phyloP scores from a whole-genome alignment of 2,329 filamentous ascomycete species.

The Orbilia blumenaviensis region DNA sequence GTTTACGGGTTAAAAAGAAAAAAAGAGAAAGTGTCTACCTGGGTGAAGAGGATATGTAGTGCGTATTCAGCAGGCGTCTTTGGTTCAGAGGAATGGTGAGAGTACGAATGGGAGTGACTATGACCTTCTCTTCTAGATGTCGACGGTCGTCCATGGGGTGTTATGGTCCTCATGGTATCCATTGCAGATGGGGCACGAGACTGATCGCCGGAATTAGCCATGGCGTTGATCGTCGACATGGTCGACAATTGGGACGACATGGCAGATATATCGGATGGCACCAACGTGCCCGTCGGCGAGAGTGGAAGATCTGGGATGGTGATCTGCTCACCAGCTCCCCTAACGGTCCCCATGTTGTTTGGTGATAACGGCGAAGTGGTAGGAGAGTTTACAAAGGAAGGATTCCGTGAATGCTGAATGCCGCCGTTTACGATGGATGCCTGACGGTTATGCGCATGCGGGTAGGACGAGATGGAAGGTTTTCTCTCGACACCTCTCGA shows the following conservation, averaged over 20 bases:
- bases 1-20: not conserved
- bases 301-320: conserved; percentile 57
- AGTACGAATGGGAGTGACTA: conserved; percentile 75
- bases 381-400: conserved; percentile 57
- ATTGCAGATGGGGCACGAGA: conserved; percentile 38
- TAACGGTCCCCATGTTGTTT: conserved; percentile 44
- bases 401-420: conserved; percentile 77
- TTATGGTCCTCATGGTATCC: conserved; percentile 53
- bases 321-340: conserved; percentile 56
- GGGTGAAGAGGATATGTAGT: conserved; percentile 93
- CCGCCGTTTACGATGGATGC: conserved; percentile 94
- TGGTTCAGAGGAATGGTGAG: conserved; percentile 69
- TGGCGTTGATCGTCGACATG: conserved; percentile 51
- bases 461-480: conserved; percentile 51
- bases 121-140: conserved; percentile 56
- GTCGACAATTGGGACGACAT: conserved; percentile 56
- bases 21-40: no score
- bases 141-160: conserved; percentile 39
- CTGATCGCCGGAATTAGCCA: conserved; percentile 27
- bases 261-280: conserved; percentile 47
- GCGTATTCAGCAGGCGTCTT: conserved; percentile 99
- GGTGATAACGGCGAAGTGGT: conserved; percentile 57
- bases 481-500: conserved; percentile 43
- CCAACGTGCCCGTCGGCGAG: conserved; percentile 56
- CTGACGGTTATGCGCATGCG: conserved; percentile 90